A percentile compares a stretch with the other conserved stretches of the same genome.
Conservation (phyloP, 768 basidiomycete species). For the Hericium erinaceus region DNA sequence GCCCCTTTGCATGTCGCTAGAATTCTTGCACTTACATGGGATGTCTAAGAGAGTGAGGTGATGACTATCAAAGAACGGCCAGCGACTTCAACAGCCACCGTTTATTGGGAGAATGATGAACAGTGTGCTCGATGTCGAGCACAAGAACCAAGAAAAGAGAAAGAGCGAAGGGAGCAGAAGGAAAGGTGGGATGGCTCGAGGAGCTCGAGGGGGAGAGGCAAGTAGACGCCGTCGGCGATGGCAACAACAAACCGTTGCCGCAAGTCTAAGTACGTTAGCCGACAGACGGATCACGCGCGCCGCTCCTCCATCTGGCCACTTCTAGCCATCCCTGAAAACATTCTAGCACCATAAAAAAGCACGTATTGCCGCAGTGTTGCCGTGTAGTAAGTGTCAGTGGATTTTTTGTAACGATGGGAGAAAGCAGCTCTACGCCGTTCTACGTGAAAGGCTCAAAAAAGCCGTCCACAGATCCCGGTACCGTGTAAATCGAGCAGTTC, state of each 20-base stretch:
- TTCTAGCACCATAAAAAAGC: neutral
- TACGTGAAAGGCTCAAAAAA: no score
- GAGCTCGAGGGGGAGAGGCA: neutral
- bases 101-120: neutral
- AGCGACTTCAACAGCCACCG: neutral
- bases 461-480: no score
- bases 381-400: no score
- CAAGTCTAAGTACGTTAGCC: neutral
- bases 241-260: neutral
- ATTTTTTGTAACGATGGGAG: no score
- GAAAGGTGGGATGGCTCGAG: neutral
- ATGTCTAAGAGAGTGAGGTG: conserved; percentile 1
- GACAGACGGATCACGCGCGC: neutral
- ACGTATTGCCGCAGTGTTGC: neutral
- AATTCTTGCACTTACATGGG: conserved; percentile 7
- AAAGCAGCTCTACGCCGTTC: no score
- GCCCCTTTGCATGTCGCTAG: neutral
- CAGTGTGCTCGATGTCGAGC: conserved; percentile 1
- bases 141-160: conserved; percentile 1
- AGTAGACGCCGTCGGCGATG: neutral
- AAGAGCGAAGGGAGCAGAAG: neutral
- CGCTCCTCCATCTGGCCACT: neutral
- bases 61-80: conserved; percentile 7
- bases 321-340: neutral
- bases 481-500: no score